Percentiles rank a stretch among this genome's conserved stretches.
These are phyloP conservation scores for Erigeron canadensis DNA, from an alignment of 129 eudicot genomes.

Conservation along the genomic window DNA sequence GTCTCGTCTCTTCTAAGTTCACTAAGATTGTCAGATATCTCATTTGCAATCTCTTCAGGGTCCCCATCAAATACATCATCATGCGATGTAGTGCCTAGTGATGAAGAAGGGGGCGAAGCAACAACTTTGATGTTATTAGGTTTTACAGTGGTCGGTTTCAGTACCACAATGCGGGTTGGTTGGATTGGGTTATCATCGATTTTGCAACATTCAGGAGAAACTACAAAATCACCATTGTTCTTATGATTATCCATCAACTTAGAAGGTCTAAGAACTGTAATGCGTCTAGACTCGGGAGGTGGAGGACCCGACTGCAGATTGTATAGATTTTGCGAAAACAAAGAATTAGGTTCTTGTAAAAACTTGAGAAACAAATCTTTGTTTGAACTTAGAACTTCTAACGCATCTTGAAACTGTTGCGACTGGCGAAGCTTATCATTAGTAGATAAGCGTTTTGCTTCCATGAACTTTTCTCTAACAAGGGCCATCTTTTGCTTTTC, in stretches of 20 bases:
- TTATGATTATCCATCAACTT: slow-evolving; percentile 50
- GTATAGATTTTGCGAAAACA: slow-evolving; percentile 56
- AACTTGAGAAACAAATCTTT: slow-evolving; percentile 75
- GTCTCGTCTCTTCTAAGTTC: slow-evolving; percentile 67
- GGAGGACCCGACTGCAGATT: slow-evolving; percentile 49
- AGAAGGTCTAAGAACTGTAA: slow-evolving; percentile 90
- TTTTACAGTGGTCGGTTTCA: slow-evolving; percentile 73
- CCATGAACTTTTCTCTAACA: slow-evolving; percentile 80
- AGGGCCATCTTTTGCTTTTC: slow-evolving; percentile 57
- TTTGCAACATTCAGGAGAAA: slow-evolving; percentile 46
- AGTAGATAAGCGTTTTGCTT: slow-evolving; percentile 79
- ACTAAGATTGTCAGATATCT: slow-evolving; percentile 37
- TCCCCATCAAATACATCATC: slow-evolving; percentile 43
- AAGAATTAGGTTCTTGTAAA: slow-evolving; percentile 81
- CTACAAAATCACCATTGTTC: slow-evolving; percentile 40
- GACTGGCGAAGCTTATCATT: slow-evolving; percentile 84
- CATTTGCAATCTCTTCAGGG: slow-evolving; percentile 41
- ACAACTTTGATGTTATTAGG: slow-evolving; percentile 49
- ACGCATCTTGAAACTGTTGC: slow-evolving; percentile 90
- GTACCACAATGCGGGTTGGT: slow-evolving; percentile 82
- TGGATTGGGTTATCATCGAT: slow-evolving; percentile 36
- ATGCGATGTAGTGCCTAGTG: slow-evolving; percentile 22
- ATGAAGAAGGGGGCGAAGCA: slow-evolving; percentile 49
- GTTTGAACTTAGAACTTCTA: slow-evolving; percentile 79
- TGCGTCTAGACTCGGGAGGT: slow-evolving; percentile 72